Percentiles rank a stretch among this genome's conserved stretches.
Evolutionary conservation across 2,329 filamentous ascomycete species (phyloP).

Genomic region (Cytospora piceicola): DNA sequence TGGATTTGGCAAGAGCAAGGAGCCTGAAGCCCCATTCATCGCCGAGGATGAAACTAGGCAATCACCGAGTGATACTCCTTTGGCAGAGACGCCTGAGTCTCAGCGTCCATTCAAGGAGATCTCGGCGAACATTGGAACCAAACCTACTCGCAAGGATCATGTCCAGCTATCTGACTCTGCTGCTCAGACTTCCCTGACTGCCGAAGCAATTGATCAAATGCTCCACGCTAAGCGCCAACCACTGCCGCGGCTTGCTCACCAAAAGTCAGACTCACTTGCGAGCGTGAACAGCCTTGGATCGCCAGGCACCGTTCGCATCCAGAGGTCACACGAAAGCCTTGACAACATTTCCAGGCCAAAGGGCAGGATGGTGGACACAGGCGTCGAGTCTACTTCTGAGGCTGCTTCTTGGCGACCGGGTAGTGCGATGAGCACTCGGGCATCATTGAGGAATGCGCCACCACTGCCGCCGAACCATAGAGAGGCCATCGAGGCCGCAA

Average conservation of each 20-base stretch:
- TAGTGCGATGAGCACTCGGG: slow-evolving; percentile 71
- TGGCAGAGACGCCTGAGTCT: slow-evolving; percentile 56
- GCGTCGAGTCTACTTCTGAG: slow-evolving; percentile 44
- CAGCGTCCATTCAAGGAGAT: slow-evolving; percentile 65
- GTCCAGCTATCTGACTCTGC: slow-evolving; percentile 67
- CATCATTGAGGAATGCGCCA: slow-evolving; percentile 54
- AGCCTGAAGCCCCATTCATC: slow-evolving; percentile 51
- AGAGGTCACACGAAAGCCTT: slow-evolving; percentile 55
- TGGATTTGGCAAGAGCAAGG: slow-evolving; percentile 49
- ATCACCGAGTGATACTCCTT: slow-evolving; percentile 47
- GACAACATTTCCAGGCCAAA: slow-evolving; percentile 48
- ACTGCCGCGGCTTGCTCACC: slow-evolving; percentile 38
- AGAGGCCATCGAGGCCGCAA: slow-evolving; percentile 81
- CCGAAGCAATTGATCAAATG: slow-evolving; percentile 78
- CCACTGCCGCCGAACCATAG: slow-evolving; percentile 83
- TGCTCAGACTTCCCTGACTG: slow-evolving; percentile 83
- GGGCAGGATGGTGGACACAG: slow-evolving; percentile 43
- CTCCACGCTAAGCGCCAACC: slow-evolving; percentile 57
- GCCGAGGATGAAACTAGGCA: slow-evolving; percentile 68
- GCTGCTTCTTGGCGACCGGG: slow-evolving; percentile 60
- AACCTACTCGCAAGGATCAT: slow-evolving; percentile 44
- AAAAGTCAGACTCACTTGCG: slow-evolving; percentile 43
- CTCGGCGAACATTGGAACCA: slow-evolving; percentile 58
- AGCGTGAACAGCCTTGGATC: slow-evolving; percentile 35
- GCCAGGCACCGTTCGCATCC: slow-evolving; percentile 46